Conservation (phyloP, 345 rosid species). For the Populus simonii region DNA sequence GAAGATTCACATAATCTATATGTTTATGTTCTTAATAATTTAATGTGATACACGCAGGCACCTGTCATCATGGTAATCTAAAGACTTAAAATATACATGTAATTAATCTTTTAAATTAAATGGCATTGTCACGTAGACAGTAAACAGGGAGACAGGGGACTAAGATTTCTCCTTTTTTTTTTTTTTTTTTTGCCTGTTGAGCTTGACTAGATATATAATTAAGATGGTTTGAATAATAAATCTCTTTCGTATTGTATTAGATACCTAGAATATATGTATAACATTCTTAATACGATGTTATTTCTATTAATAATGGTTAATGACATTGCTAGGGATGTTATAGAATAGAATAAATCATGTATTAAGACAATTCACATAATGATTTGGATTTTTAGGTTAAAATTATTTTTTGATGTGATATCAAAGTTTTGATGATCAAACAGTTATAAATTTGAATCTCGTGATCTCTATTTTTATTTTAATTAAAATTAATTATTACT, state of each 20-base stretch:
- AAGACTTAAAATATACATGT: slow-evolving; percentile 4
- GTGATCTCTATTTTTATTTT: too few relatives aligned
- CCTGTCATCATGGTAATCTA: slow-evolving; percentile 12
- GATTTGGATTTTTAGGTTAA: too few relatives aligned
- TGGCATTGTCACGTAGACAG: slow-evolving; percentile 23
- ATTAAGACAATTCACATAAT: too few relatives aligned
- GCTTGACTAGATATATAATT: neutral
- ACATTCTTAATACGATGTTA: neutral
- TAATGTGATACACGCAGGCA: too few relatives aligned
- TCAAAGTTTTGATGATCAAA: too few relatives aligned
- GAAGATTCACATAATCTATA: slow-evolving; percentile 3
- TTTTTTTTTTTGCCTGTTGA: neutral
- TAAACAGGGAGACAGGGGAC: slow-evolving; percentile 26
- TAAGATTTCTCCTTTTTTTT: neutral
- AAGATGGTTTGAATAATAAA: neutral
- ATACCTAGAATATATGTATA: neutral
- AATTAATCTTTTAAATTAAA: neutral
- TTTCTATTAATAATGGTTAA: neutral
- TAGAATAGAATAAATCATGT: too few relatives aligned
- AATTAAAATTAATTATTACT: too few relatives aligned
- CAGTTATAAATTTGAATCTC: rapidly evolving
- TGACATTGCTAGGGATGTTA: neutral
- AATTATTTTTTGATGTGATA: too few relatives aligned
- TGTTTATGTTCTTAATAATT: neutral
- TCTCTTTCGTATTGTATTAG: neutral